Evolutionary conservation across 495 filamentous ascomycete species (phyloP).

Genomic region (Penicilliopsis zonata): DNA sequence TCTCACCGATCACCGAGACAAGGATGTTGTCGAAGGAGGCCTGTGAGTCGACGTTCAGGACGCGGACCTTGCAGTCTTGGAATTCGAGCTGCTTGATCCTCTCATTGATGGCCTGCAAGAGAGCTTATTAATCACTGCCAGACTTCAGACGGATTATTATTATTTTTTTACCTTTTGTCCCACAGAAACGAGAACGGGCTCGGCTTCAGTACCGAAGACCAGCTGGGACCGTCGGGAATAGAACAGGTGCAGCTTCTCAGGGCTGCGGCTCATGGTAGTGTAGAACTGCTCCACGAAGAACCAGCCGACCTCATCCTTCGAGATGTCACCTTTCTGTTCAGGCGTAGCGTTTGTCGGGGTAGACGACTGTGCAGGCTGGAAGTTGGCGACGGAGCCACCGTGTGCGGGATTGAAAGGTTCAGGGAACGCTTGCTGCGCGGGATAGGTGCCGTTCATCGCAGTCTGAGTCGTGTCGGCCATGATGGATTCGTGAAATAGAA

Average conservation of each 20-base stretch:
- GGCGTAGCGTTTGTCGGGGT: conserved; percentile 30
- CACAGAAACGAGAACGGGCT: conserved; percentile 68
- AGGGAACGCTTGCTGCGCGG: conserved; percentile 27
- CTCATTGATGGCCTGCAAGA: conserved; percentile 70
- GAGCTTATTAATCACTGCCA: conserved; percentile 4
- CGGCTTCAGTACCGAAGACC: conserved; percentile 76
- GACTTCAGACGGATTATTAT: not conserved
- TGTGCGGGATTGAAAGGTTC: conserved; percentile 27
- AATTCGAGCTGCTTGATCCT: conserved; percentile 86
- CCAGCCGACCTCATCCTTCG: conserved; percentile 92
- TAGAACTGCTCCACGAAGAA: conserved; percentile 99
- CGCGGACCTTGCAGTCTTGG: conserved; percentile 96
- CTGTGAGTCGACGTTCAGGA: conserved; percentile 95
- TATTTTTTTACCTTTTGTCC: conserved; percentile 65
- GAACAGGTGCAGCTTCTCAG: conserved; percentile 85
- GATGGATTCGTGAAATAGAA: no score
- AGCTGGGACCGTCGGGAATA: conserved; percentile 76
- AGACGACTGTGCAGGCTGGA: conserved; percentile 33
- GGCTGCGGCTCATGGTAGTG: conserved; percentile 85
- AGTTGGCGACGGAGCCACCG: conserved; percentile 23
- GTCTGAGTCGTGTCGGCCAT: conserved; percentile 34
- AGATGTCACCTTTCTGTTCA: conserved; percentile 33
- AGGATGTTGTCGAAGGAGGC: conserved; percentile 85
- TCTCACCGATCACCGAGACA: conserved; percentile 95
- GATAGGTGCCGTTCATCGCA: conserved; percentile 35